Evolutionary conservation across 2,329 filamentous ascomycete genomes (phyloP), one percentile per base, ranked within the genome.

Genomic region (Hypoxylon sp.): DNA sequence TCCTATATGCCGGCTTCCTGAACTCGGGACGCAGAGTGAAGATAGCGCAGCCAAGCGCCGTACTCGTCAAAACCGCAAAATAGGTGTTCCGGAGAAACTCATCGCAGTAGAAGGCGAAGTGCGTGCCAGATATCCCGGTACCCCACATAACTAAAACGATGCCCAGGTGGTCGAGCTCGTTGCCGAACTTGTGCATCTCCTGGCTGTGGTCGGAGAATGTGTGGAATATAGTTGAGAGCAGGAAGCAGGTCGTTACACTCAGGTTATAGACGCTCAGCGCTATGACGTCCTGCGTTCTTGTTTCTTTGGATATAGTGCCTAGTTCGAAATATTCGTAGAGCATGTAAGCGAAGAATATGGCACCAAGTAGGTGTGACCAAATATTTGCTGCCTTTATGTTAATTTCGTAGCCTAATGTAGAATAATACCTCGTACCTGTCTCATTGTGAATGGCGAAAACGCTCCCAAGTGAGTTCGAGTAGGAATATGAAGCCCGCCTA

Each of bases 191-290:
- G 55, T 74, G 72, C 54, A 78, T 69, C 10, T 67, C 61, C 8
- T 67, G 64, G 55, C 74, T 77, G 68, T 78, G 77, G 61, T 78
- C 74, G n/a, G 70, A 72, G 53, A 78, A 74, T 19, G 75, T 75
- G 60, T 77, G 76, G 63, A 75, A 77, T 15, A 50, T 52, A 4
- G 72, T 70, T 3, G 72, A 75, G 6, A 75, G 68, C 35, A 71
- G 31, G 61, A 78, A 77, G 69, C 75, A 77, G 27, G 69, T 66
- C 8, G 72, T 65, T 6, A 77, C 73, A 35, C 70, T 71, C 10
- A 75, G 46, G 29, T 68, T 75, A 70, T 75, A 76, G 29, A 73
- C 48, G 6, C 57, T 55, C 1, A 77, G 59, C 4, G 73, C 74
- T 29, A 72, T 27, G 15, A 24, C 55, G 32, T 73, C 66, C n/a